Base-by-base conservation (phyloP, 2,329 filamentous ascomycete genomes). In the Penicillium sp. region DNA sequence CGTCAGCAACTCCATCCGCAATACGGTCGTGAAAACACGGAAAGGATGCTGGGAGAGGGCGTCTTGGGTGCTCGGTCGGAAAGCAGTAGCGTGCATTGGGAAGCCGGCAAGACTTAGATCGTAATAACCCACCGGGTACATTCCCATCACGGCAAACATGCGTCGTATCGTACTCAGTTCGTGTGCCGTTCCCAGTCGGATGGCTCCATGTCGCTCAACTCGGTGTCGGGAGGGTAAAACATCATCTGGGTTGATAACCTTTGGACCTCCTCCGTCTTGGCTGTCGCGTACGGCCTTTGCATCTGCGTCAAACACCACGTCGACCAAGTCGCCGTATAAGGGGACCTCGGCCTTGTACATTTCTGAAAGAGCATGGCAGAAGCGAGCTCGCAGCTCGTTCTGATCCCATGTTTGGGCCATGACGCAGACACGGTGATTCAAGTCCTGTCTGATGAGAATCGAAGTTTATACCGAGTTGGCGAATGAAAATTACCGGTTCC, bases 111-210 rank as follows among this genome's bases (percentile, higher is more conserved):
- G 58, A 0, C 71, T 73, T 0, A 81, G 68, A 48, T 82, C 78
- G 53, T 81, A 81, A 58, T 81, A 81, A 0, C 77, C 79, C 0
- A 81, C 77, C 0, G 79, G 70, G 20, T 74, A 59, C 72, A 81
- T 76, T 5, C 74, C 77, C 50, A 81, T 63, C 2, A 80, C 50
- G 0, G 68, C 65, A 51, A 81, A 80, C 25, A 81, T 60, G 8
- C 76, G 72, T 1, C 67, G 50, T 39, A 79, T 71, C 1, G 68
- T 76, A 4, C 61, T 56, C 10, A 81, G 62, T 54, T 81, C 79
- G 9, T 71, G 48, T 0, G 69, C 44, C 0, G 74, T 79, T 3
- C 79, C 78, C 0, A 81, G 69, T 0, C 78, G 70, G 35, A 81
- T 79, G 2, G 79, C 79, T 2, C 78, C 79, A 42, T 81, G 78